These are phyloP conservation scores for Fomitopsis serialis DNA, from an alignment of 768 basidiomycete species.

Conservation along the genomic window DNA sequence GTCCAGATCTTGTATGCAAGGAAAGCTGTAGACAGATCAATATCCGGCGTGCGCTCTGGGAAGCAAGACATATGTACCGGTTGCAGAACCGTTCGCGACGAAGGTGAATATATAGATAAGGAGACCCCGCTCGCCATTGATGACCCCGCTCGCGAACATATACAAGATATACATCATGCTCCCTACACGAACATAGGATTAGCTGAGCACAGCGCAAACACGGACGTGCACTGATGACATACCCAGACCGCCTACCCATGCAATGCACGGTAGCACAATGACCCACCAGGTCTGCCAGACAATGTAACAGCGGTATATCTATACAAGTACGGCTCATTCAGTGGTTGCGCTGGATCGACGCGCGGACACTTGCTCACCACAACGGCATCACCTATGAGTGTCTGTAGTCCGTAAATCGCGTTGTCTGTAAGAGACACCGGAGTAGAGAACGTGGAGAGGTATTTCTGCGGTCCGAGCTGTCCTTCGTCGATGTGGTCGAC, in stretches of 20 bases:
- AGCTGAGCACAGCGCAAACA: background rate
- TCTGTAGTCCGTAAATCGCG: background rate
- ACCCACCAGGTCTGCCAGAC: background rate
- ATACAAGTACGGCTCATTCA: no score
- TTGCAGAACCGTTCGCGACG: background rate
- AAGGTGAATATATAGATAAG: background rate
- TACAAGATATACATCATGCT: background rate
- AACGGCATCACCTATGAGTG: background rate
- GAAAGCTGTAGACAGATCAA: no score
- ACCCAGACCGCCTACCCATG: background rate
- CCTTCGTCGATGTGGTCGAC: background rate
- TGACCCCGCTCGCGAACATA: background rate
- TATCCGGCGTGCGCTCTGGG: no score
- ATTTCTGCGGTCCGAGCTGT: background rate
- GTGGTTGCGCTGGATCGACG: background rate
- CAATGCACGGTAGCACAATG: background rate
- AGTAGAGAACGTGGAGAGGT: background rate
- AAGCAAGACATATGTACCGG: background rate
- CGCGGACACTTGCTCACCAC: background rate
- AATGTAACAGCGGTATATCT: conserved; percentile 1
- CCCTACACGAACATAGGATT: background rate
- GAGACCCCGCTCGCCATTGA: background rate
- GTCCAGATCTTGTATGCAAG: background rate
- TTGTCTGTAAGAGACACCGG: background rate
- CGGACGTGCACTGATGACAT: background rate